A percentile compares a stretch with the other conserved stretches of the same genome.
These are phyloP conservation scores for Solanum acaule DNA, from an alignment of 257 asterid species.

Conservation along the genomic window DNA sequence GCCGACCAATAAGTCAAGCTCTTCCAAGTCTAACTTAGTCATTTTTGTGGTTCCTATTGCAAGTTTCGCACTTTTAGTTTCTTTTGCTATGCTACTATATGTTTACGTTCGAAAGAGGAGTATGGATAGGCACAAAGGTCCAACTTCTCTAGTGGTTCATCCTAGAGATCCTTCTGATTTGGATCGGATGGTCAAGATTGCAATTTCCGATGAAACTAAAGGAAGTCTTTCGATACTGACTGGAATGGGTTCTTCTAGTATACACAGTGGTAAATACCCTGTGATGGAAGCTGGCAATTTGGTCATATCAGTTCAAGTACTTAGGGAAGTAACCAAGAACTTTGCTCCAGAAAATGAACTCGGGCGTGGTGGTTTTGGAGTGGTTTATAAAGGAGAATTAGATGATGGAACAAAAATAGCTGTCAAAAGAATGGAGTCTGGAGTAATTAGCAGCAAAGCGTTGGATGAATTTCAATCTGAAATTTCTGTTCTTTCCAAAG, in stretches of 20 bases:
- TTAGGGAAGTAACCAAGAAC: constrained; percentile 61
- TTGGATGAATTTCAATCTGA: constrained; percentile 74
- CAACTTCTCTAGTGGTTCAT: constrained; percentile 60
- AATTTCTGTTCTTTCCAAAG: constrained; percentile 78
- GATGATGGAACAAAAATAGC: constrained; percentile 86
- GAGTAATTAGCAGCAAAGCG: constrained; percentile 54
- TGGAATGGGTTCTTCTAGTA: constrained; percentile 47
- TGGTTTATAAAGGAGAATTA: constrained; percentile 73
- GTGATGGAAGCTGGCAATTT: constrained; percentile 63
- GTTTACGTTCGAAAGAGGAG: constrained; percentile 44
- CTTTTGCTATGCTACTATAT: constrained; percentile 35
- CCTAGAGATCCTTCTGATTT: constrained; percentile 65
- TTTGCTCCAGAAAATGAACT: constrained; percentile 78
- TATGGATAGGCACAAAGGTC: constrained; percentile 12
- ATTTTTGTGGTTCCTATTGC: constrained; percentile 49
- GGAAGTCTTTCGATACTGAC: constrained; percentile 32
- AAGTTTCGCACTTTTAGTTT: constrained; percentile 32
- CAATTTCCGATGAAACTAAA: constrained; percentile 29
- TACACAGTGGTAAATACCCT: constrained; percentile 43
- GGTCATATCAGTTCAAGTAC: constrained; percentile 75
- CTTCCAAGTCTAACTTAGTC: constrained; percentile 24
- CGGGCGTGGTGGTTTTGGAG: constrained; percentile 95
- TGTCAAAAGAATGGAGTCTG: constrained; percentile 86
- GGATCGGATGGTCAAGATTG: constrained; percentile 47
- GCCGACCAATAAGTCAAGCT: neutral